phyloP scores from a whole-genome alignment of 192 early-diverging fungal species.

The Dimargaris xerosporica region DNA sequence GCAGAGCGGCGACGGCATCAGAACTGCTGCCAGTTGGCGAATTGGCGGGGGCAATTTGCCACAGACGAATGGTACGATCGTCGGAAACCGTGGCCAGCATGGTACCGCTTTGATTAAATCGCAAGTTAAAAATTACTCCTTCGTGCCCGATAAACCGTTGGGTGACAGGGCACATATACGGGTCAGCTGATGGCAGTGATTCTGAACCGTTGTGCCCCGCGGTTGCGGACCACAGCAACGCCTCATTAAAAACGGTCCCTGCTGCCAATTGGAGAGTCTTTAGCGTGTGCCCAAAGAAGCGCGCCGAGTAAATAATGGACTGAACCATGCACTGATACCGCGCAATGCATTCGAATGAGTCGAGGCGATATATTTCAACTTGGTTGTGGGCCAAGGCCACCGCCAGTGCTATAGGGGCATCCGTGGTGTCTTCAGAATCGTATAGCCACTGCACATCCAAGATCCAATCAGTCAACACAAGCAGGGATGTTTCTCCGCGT shows the following conservation, averaged over 20 bases:
- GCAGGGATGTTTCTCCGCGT: slow-evolving; percentile 16
- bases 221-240: slow-evolving; percentile 47
- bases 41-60: slow-evolving; percentile 21
- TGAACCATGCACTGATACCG: slow-evolving; percentile 41
- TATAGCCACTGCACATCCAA: slow-evolving; percentile 55
- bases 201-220: not conserved
- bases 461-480: slow-evolving; percentile 58
- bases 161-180: not conserved
- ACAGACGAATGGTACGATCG: slow-evolving; percentile 67
- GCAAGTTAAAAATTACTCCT: slow-evolving; percentile 65
- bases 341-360: slow-evolving; percentile 15
- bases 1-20: too few relatives aligned
- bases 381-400: slow-evolving; percentile 64
- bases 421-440: slow-evolving; percentile 7
- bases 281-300: slow-evolving; percentile 40
- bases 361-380: slow-evolving; percentile 37
- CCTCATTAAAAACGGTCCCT: slow-evolving; percentile 76
- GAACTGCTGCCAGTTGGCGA: too few relatives aligned
- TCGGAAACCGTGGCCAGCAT: slow-evolving; percentile 58
- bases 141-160: slow-evolving; percentile 15
- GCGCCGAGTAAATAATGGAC: slow-evolving; percentile 61
- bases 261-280: slow-evolving; percentile 39
- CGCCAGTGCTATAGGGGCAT: slow-evolving; percentile 28
- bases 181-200: not conserved
- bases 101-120: slow-evolving; percentile 43